Percentiles rank a stretch among this genome's conserved stretches.
These are phyloP conservation scores for Alternaria sp. DNA, from an alignment of 2,329 filamentous ascomycete genomes.

Conservation along the genomic window DNA sequence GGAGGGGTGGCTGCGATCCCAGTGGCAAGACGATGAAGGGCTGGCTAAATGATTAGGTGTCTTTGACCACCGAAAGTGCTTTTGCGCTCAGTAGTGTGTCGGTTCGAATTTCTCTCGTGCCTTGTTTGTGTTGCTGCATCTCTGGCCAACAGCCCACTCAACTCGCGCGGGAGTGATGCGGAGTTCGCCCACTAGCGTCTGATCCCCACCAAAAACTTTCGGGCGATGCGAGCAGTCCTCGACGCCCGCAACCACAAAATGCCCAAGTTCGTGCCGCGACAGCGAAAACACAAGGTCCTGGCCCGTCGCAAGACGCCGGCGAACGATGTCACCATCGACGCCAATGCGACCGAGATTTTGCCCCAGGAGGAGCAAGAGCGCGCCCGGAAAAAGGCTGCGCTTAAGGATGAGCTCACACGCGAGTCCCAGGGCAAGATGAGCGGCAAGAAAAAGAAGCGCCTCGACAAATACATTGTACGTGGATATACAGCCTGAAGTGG, in stretches of 20 bases:
- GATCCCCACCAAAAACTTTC: conserved; percentile 51
- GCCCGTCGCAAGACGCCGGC: conserved; percentile 63
- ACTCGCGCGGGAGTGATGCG: conserved; percentile 27
- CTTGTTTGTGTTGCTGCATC: neutral
- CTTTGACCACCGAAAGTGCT: neutral
- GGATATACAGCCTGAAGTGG: neutral
- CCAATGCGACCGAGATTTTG: conserved; percentile 62
- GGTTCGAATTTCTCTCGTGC: neutral
- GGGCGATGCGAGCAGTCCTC: conserved; percentile 20
- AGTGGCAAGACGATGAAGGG: neutral
- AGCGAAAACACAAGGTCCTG: conserved; percentile 69
- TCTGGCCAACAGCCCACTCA: conserved; percentile 2
- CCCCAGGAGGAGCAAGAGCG: conserved; percentile 62
- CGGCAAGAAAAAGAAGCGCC: conserved; percentile 71
- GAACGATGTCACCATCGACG: conserved; percentile 58
- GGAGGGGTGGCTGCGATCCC: conserved; percentile 2
- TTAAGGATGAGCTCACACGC: conserved; percentile 64
- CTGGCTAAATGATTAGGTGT: neutral
- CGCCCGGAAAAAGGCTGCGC: conserved; percentile 60
- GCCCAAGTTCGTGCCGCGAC: conserved; percentile 60
- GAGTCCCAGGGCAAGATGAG: conserved; percentile 65
- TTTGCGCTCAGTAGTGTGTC: neutral
- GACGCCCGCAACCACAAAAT: conserved; percentile 30
- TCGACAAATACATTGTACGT: conserved; percentile 72
- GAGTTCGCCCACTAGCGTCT: conserved; percentile 29